These are phyloP conservation scores for Penicillium sp. DNA, from an alignment of 2,329 filamentous ascomycete genomes.

Conservation along the genomic window DNA sequence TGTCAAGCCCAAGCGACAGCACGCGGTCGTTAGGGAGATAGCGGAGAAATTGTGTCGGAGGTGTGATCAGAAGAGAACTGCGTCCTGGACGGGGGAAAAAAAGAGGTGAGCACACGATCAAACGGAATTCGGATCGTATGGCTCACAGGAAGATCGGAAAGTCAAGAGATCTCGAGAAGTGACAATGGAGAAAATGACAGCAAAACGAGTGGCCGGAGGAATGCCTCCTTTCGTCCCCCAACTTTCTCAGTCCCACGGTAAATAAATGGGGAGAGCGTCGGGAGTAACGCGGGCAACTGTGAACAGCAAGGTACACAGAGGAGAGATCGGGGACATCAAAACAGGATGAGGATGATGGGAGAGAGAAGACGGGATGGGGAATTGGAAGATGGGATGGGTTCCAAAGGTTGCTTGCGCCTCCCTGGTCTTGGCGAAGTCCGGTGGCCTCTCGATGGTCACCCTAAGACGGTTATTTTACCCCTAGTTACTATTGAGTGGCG, in stretches of 20 bases:
- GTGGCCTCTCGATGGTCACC: conserved; percentile 19
- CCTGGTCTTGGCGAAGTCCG: conserved; percentile 13
- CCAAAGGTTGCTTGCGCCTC: conserved; percentile 30
- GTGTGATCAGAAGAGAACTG: conserved; percentile 4
- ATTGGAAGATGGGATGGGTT: conserved; percentile 25
- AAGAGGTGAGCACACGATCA: neutral
- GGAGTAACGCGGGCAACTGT: conserved; percentile 28
- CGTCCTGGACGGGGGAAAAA: neutral
- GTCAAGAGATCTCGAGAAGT: conserved; percentile 13
- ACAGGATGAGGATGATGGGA: conserved; percentile 19
- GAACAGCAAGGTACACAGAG: conserved; percentile 28
- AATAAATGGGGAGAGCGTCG: conserved; percentile 31
- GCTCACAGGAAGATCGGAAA: conserved; percentile 19
- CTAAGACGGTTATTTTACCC: conserved; percentile 29
- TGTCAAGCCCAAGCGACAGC: conserved; percentile 22
- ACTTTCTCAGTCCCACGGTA: conserved; percentile 34
- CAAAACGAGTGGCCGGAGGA: conserved; percentile 45
- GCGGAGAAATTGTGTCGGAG: conserved; percentile 13
- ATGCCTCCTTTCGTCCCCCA: conserved; percentile 43
- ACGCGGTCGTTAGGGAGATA: conserved; percentile 15
- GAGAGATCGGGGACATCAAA: conserved; percentile 34
- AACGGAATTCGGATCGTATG: conserved; percentile 16
- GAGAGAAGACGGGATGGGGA: conserved; percentile 26
- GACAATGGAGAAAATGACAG: conserved; percentile 27
- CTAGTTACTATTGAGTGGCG: conserved; percentile 16